phyloP scores from a whole-genome alignment of 495 filamentous ascomycete species.

The Penicillium cosmopolitanum region DNA sequence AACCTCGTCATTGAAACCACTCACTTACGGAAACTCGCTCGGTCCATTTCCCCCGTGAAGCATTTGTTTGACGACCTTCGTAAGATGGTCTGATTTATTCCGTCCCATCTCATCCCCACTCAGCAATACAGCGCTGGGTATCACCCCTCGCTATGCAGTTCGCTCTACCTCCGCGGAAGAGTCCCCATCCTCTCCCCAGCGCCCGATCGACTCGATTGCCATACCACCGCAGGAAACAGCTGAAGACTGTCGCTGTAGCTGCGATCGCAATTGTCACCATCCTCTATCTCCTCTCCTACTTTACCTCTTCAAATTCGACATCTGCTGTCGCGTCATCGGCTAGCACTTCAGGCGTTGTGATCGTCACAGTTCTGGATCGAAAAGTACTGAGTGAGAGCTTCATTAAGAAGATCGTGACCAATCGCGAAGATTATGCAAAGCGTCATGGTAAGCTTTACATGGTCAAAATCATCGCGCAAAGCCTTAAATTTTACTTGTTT shows the following conservation, averaged over 20 bases:
- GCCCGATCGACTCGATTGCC: slow-evolving; percentile 63
- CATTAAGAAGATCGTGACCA: slow-evolving; percentile 72
- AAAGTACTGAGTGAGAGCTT: slow-evolving; percentile 62
- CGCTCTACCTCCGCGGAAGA: slow-evolving; percentile 83
- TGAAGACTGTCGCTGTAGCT: slow-evolving; percentile 64
- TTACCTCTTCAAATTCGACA: slow-evolving; percentile 44
- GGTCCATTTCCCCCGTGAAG: background rate
- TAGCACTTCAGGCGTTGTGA: slow-evolving; percentile 79
- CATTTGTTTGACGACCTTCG: background rate
- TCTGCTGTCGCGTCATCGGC: slow-evolving; percentile 47
- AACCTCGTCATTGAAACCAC: slow-evolving; percentile 7
- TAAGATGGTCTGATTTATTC: slow-evolving; percentile 26
- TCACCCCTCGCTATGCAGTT: slow-evolving; percentile 72
- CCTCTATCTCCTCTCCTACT: slow-evolving; percentile 63
- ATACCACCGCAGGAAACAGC: slow-evolving; percentile 64
- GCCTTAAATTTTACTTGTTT: background rate
- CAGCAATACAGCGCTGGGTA: slow-evolving; percentile 29
- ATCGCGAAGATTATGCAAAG: slow-evolving; percentile 82
- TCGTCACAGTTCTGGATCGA: slow-evolving; percentile 83
- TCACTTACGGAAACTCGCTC: background rate
- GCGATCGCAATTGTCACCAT: slow-evolving; percentile 59
- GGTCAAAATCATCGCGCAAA: background rate
- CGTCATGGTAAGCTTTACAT: slow-evolving; percentile 71
- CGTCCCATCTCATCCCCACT: slow-evolving; percentile 4
- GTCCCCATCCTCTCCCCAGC: slow-evolving; percentile 67